Evolutionary conservation across 106 monocot species (phyloP), one percentile per base, ranked within the genome.

Genomic region (Dendrobium nobile): DNA sequence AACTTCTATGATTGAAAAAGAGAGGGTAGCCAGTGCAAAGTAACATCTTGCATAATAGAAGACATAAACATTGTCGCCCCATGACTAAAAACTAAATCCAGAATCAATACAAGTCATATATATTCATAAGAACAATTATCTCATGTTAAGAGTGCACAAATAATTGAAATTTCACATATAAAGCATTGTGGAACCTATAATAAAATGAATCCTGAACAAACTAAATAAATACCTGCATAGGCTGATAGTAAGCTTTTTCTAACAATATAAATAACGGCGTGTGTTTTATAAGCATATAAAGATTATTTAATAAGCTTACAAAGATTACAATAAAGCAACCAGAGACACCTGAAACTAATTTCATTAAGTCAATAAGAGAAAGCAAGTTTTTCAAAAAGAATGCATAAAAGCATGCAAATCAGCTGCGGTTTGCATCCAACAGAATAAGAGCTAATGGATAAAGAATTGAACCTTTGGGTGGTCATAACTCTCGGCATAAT

Each of bases 391-490:
- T 8, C 20, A 33, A 70, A n/a, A 65, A 20, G 33, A 16, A 9
- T 31, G 37, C 33, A 70, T 31, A 70, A 70, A 28, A 22, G 24
- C 27, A 26, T 24, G 24, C n/a, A 67, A 67, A 67, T 7, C 24
- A 28, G 9, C 15, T 41, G 16, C 11, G 11, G 33, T 18, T 41
- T 73, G 73, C 73, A 73, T 11, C 9, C 18, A 73, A 74, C 43
- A 74, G 28, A 42, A 19, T 43, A 37, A 74, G 2, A 44, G 22
- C 5, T 44, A 42, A 70, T 37, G 20, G 43, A 42, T 74, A 43
- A 74, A 74, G 19, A 74, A 74, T 74, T 42, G 74, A 74, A 74
- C 74, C 74, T 74, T 74, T 6, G 74, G 43, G 42, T 74, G 44
- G 6, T 74, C 74, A 74, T 74, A 74, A 44, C 74, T 43, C 48